A percentile compares a stretch with the other conserved stretches of the same genome.
Evolutionary conservation across 179 eudicot genomes (phyloP).

Genomic region (Patellifolia procumbens): DNA sequence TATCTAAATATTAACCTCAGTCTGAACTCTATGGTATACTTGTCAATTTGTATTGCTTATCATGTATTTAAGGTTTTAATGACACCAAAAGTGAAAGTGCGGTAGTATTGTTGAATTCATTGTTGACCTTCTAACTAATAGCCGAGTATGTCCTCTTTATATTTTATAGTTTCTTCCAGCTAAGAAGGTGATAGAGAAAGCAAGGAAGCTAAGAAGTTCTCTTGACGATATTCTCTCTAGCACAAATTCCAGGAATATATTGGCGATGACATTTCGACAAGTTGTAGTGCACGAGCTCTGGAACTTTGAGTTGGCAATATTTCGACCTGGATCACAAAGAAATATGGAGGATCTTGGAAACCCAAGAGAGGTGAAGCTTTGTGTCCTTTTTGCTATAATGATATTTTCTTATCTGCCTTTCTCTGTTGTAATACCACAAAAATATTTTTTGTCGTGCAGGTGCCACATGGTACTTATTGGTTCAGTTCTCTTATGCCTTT

Average conservation of each 20-base stretch:
- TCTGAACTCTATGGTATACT: no score
- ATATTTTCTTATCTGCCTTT: conserved; percentile 12
- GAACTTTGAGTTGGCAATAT: conserved; percentile 67
- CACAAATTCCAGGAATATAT: conserved; percentile 57
- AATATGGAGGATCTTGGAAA: conserved; percentile 72
- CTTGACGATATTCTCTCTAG: conserved; percentile 55
- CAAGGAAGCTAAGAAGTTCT: conserved; percentile 51
- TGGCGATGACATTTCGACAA: conserved; percentile 95
- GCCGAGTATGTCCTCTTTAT: background rate
- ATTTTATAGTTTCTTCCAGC: conserved; percentile 76
- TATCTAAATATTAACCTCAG: no score
- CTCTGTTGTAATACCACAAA: conserved; percentile 47
- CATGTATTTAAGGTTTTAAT: background rate
- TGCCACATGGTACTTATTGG: conserved; percentile 58
- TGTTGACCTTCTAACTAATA: background rate
- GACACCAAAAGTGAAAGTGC: conserved; percentile 9
- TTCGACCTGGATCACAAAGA: conserved; percentile 77
- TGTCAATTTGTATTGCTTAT: background rate
- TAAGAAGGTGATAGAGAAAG: conserved; percentile 79
- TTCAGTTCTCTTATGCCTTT: conserved; percentile 78
- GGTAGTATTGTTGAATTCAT: conserved; percentile 1
- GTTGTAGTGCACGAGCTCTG: conserved; percentile 74
- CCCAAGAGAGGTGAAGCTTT: conserved; percentile 70
- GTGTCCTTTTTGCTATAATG: background rate
- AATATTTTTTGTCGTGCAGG: conserved; percentile 68